Percentiles rank a stretch among this genome's conserved stretches.
Conservation (phyloP, 768 basidiomycete species). For the Cystofilobasidium bisporidii region DNA sequence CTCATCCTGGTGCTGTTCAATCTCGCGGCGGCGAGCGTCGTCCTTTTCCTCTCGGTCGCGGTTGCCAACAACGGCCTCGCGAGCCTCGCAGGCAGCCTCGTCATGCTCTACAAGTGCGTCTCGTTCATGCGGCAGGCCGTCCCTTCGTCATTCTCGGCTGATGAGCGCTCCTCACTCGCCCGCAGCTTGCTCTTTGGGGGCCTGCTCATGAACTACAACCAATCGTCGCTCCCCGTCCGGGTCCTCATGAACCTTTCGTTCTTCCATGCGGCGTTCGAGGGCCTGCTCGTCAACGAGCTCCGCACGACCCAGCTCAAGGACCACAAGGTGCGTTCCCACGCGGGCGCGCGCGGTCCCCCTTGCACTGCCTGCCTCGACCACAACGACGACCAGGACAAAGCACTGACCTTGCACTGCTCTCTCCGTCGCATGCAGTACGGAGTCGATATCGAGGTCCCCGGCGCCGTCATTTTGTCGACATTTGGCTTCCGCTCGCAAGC, state of each 20-base stretch:
- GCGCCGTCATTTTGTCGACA: slow-evolving; percentile 84
- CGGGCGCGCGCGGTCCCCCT: not conserved
- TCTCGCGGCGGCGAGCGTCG: slow-evolving; percentile 83
- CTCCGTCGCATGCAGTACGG: slow-evolving; percentile 57
- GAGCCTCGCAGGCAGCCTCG: slow-evolving; percentile 81
- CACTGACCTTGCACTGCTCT: not conserved
- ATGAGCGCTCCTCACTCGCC: not conserved
- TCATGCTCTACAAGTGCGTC: slow-evolving; percentile 97
- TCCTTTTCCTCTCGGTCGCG: slow-evolving; percentile 79
- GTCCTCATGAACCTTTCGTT: slow-evolving; percentile 90
- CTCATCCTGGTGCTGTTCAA: slow-evolving; percentile 94
- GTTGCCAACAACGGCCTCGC: slow-evolving; percentile 80
- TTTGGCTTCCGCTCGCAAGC: slow-evolving; percentile 85
- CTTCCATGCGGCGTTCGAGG: slow-evolving; percentile 98
- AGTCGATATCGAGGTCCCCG: slow-evolving; percentile 90
- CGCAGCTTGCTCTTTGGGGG: slow-evolving; percentile 86
- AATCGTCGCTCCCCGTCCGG: slow-evolving; percentile 57
- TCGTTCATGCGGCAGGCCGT: not conserved
- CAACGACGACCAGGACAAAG: no score
- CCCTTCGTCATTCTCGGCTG: not conserved
- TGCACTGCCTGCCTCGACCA: no score
- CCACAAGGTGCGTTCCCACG: slow-evolving; percentile 53
- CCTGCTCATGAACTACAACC: slow-evolving; percentile 84
- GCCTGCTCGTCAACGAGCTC: slow-evolving; percentile 92
- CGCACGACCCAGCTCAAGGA: slow-evolving; percentile 88